Base-by-base conservation (phyloP, 1,284 basidiomycete species). In the Ceratobasidium sp. region DNA sequence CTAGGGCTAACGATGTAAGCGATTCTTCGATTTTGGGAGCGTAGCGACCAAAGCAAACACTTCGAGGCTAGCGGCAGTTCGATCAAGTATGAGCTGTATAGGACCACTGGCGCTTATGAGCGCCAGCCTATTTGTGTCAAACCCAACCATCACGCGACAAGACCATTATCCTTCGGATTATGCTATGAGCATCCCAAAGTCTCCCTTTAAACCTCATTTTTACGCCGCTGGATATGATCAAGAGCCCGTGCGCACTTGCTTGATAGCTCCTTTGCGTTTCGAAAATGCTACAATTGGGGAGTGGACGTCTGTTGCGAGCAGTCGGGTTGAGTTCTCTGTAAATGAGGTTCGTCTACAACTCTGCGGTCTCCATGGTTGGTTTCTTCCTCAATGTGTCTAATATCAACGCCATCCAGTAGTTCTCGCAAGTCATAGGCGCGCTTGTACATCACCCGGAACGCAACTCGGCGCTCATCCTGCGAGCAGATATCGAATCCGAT, bases 371-470 rank as follows among this genome's bases (percentile, higher is more conserved):
- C 23, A n/a, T n/a, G n/a, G n/a, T 41, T 4, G 28, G 3, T 21
- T 36, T 41, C 4, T 41, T 8, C 26, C 39, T 23, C n/a, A 41
- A 59, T n/a, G 8, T 9, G 23, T 3, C 16, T 8, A 59, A 21
- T 59, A 36, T 39, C 34, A 14, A 21, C 34, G 39, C 18, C n/a
- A 59, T 41, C 57, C 18, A 52, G 34, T 64, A 93, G 92, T 93
- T 93, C 76, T 86, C 88, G 76, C 77, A 79, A 1, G 91, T 89
- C 0, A 78, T 88, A 32, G 84, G 83, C 12, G 89, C 91, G 76
- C 81, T 93, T 34, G 82, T 93, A 2, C 85, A 89, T 59, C 92
- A 93, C 77, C 92, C 92, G 9, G 92, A 94, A 77, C 92, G 92
- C 79, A 93, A 93, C 77, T 92, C 91, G 0, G 91, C 92, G 0